Evolutionary conservation across 192 early-diverging fungal genomes (phyloP).

Genomic region (Cetraspora pellucida): DNA sequence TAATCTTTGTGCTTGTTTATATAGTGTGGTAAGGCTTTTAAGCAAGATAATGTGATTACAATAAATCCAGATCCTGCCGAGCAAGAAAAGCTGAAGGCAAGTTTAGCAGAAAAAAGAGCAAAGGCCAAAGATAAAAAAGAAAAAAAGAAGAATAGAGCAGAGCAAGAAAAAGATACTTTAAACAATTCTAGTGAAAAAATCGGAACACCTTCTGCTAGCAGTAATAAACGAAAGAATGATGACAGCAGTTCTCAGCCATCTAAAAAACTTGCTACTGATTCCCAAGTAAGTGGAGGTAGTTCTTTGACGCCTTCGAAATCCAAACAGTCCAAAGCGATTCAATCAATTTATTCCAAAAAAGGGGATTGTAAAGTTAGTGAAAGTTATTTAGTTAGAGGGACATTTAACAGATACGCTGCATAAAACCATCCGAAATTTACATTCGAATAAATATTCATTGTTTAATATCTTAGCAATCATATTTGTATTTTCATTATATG

Average conservation of each 20-base stretch:
- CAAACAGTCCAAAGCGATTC: conserved; percentile 25
- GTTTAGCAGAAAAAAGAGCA: conserved; percentile 58
- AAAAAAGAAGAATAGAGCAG: conserved; percentile 47
- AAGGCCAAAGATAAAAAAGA: conserved; percentile 52
- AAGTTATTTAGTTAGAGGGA: conserved; percentile 36
- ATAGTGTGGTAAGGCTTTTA: conserved; percentile 67
- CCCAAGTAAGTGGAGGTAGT: background rate
- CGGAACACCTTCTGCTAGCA: background rate
- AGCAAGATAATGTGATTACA: conserved; percentile 58
- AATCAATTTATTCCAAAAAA: conserved; percentile 31
- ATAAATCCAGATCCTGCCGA: conserved; percentile 74
- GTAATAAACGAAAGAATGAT: conserved; percentile 3
- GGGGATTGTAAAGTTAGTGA: conserved; percentile 7
- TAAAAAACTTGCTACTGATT: conserved; percentile 12
- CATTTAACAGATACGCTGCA: conserved; percentile 32
- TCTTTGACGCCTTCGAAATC: background rate
- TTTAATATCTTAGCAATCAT: too few species aligned
- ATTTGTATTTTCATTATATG: too few species aligned
- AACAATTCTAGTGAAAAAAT: conserved; percentile 17
- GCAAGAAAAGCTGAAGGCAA: conserved; percentile 55
- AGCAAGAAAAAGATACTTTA: conserved; percentile 46
- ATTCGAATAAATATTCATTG: too few species aligned
- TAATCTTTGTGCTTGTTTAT: background rate
- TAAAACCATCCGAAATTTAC: too few species aligned
- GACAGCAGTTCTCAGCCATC: background rate